Conservation (phyloP, 1,284 basidiomycete species). For the Ceratobasidium sp. region DNA sequence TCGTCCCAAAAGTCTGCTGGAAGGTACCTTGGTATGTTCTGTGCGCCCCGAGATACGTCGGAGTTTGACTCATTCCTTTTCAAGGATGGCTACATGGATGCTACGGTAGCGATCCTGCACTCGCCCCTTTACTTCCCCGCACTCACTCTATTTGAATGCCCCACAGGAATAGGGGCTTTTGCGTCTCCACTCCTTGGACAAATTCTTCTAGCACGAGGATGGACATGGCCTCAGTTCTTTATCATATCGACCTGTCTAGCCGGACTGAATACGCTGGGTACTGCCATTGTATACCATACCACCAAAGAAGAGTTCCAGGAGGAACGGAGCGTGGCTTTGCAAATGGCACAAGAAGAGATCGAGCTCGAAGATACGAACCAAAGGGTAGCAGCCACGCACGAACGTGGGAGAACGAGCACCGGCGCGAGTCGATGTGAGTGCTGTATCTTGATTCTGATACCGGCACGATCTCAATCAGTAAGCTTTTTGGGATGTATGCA, state of each 20-base stretch:
- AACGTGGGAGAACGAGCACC: constrained; percentile 2
- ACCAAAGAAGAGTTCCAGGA: constrained; percentile 49
- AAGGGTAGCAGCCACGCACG: neutral
- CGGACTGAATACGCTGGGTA: constrained; percentile 57
- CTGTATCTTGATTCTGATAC: constrained; percentile 9
- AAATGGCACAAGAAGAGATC: constrained; percentile 4
- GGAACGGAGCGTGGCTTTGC: constrained; percentile 17
- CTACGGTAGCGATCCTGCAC: constrained; percentile 55
- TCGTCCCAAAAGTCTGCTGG: constrained; percentile 47
- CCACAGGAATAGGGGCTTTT: constrained; percentile 62
- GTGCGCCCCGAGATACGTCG: constrained; percentile 52
- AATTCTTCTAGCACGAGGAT: constrained; percentile 60
- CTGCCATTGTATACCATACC: constrained; percentile 59
- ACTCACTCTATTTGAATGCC: constrained; percentile 1
- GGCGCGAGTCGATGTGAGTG: constrained; percentile 20
- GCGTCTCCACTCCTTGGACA: constrained; percentile 65
- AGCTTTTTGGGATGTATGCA: constrained; percentile 45
- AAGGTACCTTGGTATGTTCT: constrained; percentile 34
- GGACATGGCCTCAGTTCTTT: constrained; percentile 65
- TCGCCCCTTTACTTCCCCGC: neutral
- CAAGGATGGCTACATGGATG: constrained; percentile 60
- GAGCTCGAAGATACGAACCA: constrained; percentile 2
- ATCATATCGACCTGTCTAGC: constrained; percentile 64
- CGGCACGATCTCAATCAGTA: neutral
- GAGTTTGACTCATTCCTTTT: neutral